Evolutionary conservation across 2,329 filamentous ascomycete species (phyloP).

Genomic region (Diaporthe amygdali): DNA sequence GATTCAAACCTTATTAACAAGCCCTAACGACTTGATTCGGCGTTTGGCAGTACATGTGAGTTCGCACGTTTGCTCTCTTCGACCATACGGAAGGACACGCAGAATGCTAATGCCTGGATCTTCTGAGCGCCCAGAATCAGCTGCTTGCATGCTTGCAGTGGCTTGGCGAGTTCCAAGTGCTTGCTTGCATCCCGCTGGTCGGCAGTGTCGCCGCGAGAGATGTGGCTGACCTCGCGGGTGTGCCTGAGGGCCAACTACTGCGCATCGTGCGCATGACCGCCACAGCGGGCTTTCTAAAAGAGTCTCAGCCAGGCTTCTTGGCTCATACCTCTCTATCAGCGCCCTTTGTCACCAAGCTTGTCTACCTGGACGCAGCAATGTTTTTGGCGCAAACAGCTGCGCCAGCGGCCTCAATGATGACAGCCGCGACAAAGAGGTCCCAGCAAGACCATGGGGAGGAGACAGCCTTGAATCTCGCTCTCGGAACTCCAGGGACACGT

Average conservation of each 20-base stretch:
- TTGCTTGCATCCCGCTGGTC: constrained; percentile 46
- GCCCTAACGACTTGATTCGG: no score
- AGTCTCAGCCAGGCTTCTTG: constrained; percentile 37
- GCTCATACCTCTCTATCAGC: constrained; percentile 45
- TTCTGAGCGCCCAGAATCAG: not conserved
- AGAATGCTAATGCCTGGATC: no score
- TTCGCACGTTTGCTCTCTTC: no score
- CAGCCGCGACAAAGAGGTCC: constrained; percentile 29
- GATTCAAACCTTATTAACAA: no score
- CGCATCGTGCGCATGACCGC: constrained; percentile 40
- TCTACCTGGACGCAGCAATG: constrained; percentile 41
- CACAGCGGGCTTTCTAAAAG: constrained; percentile 40
- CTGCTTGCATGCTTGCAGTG: constrained; percentile 42
- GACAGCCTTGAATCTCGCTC: constrained; percentile 28
- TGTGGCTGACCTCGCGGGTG: constrained; percentile 45
- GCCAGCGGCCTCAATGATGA: constrained; percentile 42
- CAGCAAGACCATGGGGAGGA: constrained; percentile 9
- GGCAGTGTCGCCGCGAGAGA: constrained; percentile 43
- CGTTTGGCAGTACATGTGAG: no score
- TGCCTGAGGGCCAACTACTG: constrained; percentile 42
- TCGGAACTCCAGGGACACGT: constrained; percentile 27
- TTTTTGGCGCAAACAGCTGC: constrained; percentile 42
- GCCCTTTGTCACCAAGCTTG: constrained; percentile 39
- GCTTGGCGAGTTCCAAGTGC: constrained; percentile 49
- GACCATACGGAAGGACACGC: no score